phyloP scores from a whole-genome alignment of 345 rosid genomes.

The Nephelium lappaceum region DNA sequence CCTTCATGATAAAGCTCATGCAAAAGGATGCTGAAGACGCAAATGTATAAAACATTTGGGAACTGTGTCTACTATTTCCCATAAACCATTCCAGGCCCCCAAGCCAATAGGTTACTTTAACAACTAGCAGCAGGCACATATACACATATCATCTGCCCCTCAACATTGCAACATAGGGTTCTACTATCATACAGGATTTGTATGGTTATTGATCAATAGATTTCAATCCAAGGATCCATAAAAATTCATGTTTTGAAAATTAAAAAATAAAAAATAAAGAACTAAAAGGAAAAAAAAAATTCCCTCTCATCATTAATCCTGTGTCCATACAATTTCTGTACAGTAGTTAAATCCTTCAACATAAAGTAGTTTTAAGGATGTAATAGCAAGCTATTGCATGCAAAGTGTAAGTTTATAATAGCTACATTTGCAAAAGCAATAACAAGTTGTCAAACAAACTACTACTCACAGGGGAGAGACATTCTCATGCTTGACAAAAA shows the following conservation, averaged over 20 bases:
- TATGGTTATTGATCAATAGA: too few relatives aligned
- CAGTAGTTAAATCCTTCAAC: not conserved
- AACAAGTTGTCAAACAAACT: conserved; percentile 4
- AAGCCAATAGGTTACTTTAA: too few relatives aligned
- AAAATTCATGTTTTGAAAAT: too few relatives aligned
- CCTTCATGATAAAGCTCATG: conserved; percentile 3
- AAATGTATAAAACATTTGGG: not conserved
- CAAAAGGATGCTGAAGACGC: not conserved
- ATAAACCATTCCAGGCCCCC: too few relatives aligned
- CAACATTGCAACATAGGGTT: not conserved
- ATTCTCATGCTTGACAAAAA: conserved; percentile 61
- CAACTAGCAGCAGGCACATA: not conserved
- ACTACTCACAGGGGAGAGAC: conserved; percentile 65
- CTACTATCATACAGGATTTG: too few relatives aligned
- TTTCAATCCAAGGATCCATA: too few relatives aligned
- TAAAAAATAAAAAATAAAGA: too few relatives aligned
- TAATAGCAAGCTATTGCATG: conserved; percentile 5
- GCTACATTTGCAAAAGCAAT: conserved; percentile 6
- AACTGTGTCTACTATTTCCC: too few relatives aligned
- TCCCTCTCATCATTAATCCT: too few relatives aligned
- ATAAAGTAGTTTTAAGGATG: not conserved
- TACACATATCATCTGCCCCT: not conserved
- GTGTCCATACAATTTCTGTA: too few relatives aligned
- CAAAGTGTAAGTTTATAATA: not conserved
- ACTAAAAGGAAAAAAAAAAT: too few relatives aligned